phyloP scores from a whole-genome alignment of 2,329 filamentous ascomycete species.

The Fusarium sp. region DNA sequence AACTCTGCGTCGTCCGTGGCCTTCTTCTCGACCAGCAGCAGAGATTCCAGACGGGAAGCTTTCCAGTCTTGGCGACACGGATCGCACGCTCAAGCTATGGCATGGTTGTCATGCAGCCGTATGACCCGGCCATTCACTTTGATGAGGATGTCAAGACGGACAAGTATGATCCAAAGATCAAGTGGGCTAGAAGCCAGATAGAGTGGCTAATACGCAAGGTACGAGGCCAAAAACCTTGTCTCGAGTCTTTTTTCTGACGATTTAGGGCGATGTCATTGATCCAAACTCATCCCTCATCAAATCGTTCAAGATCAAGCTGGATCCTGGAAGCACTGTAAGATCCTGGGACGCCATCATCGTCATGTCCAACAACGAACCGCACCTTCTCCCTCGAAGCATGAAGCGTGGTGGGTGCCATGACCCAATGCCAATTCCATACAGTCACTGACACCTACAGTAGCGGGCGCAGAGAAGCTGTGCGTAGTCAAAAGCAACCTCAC shows the following conservation, averaged over 20 bases:
- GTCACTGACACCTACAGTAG: conserved; percentile 36
- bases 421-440: background rate
- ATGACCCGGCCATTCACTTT: conserved; percentile 2
- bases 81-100: conserved; percentile 31
- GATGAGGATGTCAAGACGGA: conserved; percentile 13
- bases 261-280: conserved; percentile 54
- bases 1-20: conserved; percentile 66
- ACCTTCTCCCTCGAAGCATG: conserved; percentile 38
- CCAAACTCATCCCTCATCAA: conserved; percentile 50
- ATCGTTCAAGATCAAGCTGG: conserved; percentile 50
- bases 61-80: conserved; percentile 56
- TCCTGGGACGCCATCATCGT: background rate
- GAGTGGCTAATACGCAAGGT: conserved; percentile 41
- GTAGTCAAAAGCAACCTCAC: conserved; percentile 55
- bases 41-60: conserved; percentile 54
- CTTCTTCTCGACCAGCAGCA: conserved; percentile 64
- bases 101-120: conserved; percentile 10
- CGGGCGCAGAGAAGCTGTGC: conserved; percentile 53
- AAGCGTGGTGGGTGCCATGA: conserved; percentile 47
- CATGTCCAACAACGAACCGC: background rate
- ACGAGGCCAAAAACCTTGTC: background rate
- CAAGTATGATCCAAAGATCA: background rate
- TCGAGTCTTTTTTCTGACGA: background rate
- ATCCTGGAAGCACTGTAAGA: conserved; percentile 39
- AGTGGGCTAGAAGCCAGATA: conserved; percentile 24